These are phyloP conservation scores for Cnidoscolus chayamansa DNA, from an alignment of 441 rosid genomes.

Conservation along the genomic window DNA sequence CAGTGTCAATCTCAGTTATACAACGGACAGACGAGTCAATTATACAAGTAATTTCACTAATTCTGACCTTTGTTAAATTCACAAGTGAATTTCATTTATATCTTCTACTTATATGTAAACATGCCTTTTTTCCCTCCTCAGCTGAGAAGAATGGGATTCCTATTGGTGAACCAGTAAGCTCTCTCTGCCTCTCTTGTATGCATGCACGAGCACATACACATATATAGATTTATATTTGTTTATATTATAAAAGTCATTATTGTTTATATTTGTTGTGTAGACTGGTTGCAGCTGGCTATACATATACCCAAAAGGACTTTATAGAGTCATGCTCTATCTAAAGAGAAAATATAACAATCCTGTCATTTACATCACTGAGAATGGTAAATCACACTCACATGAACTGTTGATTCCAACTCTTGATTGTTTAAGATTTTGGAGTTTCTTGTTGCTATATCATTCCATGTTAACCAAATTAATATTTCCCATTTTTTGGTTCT, in stretches of 20 bases:
- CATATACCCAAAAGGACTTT: constrained; percentile 43
- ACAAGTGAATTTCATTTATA: not conserved
- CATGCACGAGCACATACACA: not conserved
- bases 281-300: constrained; percentile 35
- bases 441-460: too few species aligned
- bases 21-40: constrained; percentile 31
- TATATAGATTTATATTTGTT: too few species aligned
- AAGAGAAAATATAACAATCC: constrained; percentile 38
- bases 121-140: not conserved
- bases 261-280: constrained; percentile 20
- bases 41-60: constrained; percentile 9
- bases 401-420: not conserved
- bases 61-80: not conserved
- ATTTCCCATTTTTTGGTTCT: not conserved
- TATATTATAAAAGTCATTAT: not conserved
- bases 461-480: too few species aligned
- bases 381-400: constrained; percentile 29
- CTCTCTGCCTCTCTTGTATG: not conserved
- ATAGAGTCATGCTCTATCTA: constrained; percentile 28
- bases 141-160: constrained; percentile 36
- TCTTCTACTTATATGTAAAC: not conserved
- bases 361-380: constrained; percentile 43
- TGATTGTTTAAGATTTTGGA: not conserved
- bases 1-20: constrained; percentile 26
- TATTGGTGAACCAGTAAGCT: constrained; percentile 34